Evolutionary conservation across 2,329 filamentous ascomycete genomes (phyloP), one percentile per base, ranked within the genome.

Genomic region (Mycosphaerelloides madeirae): DNA sequence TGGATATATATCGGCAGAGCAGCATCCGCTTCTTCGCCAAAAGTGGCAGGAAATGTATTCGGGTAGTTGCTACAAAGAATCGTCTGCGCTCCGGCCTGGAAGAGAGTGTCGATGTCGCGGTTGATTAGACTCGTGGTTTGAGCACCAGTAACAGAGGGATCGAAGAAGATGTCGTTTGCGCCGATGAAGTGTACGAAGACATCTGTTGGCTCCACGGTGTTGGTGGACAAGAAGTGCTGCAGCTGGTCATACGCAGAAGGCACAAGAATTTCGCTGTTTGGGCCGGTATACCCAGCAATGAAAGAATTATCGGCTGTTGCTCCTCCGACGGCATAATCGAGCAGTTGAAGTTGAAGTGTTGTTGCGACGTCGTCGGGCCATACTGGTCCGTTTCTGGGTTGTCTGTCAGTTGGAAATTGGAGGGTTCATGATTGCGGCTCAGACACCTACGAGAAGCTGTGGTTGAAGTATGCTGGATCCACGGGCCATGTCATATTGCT

Each of bases 241-340:
- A 42, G 19, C 19, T 46, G 44, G 31, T 38, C 44, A 29, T 41
- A 37, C 3, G 38, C 32, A 11, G 44, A 42, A 13, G 44, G 44
- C n/a, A 42, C 34, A 11, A 33, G 28, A 15, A 46, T 46, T 2
- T 16, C 38, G 28, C 44, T 46, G 8, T 41, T 19, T 18, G 32
- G 22, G 3, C 44, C 38, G 1, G 38, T 46, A 36, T 29, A 42
- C 32, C 44, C 38, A 6, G 38, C 22, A 11, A 38, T 33, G 44
- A 41, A 42, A 14, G 38, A 32, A 20, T 41, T 42, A 20, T 46
- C 44, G 22, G 44, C 44, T 31, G 44, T 46, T 31, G 44, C n/a
- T n/a, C n/a, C n/a, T n/a, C n/a, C n/a, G n/a, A n/a, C n/a, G n/a
- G n/a, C n/a, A n/a, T n/a, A n/a, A n/a, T n/a, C n/a, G n/a, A n/a